Percentiles rank a stretch among this genome's conserved stretches.
Evolutionary conservation across 192 early-diverging fungal genomes (phyloP).

Genomic region (Radiomyces spectabilis): DNA sequence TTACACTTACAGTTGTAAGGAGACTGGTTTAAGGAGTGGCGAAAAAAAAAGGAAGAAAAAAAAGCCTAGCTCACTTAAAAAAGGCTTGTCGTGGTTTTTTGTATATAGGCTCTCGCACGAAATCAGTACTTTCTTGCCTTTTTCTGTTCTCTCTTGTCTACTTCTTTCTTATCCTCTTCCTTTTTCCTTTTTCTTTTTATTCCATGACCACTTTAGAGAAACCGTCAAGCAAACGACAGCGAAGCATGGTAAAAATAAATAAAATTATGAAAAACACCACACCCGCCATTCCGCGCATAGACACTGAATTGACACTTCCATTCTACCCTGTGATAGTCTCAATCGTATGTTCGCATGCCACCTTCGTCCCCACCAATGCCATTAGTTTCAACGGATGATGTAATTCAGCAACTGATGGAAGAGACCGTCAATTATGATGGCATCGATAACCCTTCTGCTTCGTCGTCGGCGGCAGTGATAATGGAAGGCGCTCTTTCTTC

Average conservation of each 20-base stretch:
- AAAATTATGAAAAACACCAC: neutral
- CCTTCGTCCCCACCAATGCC: neutral
- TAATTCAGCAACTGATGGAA: neutral
- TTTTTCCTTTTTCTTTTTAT: neutral
- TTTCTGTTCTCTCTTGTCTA: neutral
- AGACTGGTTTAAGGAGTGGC: too few species aligned
- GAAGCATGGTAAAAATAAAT: neutral
- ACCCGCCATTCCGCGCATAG: too few species aligned
- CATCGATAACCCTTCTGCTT: neutral
- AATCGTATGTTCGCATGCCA: neutral
- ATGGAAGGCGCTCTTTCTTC: neutral
- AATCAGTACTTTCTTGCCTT: neutral
- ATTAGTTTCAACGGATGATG: neutral
- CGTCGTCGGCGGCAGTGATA: neutral
- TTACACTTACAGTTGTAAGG: too few species aligned
- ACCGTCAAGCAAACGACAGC: neutral
- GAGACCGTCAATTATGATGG: neutral
- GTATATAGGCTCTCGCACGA: too few species aligned
- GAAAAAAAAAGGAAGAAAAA: too few species aligned
- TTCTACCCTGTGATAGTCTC: too few species aligned
- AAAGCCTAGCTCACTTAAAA: too few species aligned
- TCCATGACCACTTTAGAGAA: conserved; percentile 8
- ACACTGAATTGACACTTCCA: too few species aligned
- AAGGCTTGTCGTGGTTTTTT: too few species aligned
- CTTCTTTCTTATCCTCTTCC: conserved; percentile 4